phyloP scores from a whole-genome alignment of 208 protist species.

The Leishmania amazonensis region DNA sequence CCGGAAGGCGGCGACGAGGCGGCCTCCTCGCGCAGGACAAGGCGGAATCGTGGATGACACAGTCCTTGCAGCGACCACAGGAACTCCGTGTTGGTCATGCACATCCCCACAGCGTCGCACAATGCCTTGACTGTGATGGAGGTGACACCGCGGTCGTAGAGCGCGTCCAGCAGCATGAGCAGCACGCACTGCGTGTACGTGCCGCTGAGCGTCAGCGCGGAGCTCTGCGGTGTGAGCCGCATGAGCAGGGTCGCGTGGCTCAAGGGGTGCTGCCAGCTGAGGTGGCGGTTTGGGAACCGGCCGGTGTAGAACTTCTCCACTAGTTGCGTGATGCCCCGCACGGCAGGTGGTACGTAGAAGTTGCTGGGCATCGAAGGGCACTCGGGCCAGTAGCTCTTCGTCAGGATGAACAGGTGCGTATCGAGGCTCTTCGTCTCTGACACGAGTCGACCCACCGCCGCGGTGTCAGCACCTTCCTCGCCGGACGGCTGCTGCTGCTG shows the following conservation, averaged over 20 bases:
- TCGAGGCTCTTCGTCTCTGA: slow-evolving; percentile 52
- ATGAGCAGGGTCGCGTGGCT: slow-evolving; percentile 68
- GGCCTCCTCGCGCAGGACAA: slow-evolving; percentile 38
- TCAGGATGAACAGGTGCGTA: slow-evolving; percentile 83
- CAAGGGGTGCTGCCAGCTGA: slow-evolving; percentile 92
- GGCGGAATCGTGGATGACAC: slow-evolving; percentile 47
- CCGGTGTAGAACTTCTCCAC: slow-evolving; percentile 88
- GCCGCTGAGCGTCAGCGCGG: slow-evolving; percentile 74
- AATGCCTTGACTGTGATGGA: slow-evolving; percentile 53
- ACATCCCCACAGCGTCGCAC: slow-evolving; percentile 59
- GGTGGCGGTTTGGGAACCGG: slow-evolving; percentile 69
- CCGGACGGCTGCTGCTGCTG: slow-evolving; percentile 1
- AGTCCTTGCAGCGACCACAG: slow-evolving; percentile 53
- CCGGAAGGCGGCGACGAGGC: not conserved
- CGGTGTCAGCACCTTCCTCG: slow-evolving; percentile 4
- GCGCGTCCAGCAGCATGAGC: slow-evolving; percentile 90
- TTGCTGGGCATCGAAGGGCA: slow-evolving; percentile 35
- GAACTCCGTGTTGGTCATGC: slow-evolving; percentile 57
- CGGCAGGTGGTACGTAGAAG: slow-evolving; percentile 45
- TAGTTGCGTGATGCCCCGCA: slow-evolving; percentile 47
- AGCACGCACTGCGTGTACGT: slow-evolving; percentile 93
- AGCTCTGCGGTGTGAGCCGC: slow-evolving; percentile 31
- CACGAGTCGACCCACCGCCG: slow-evolving; percentile 1
- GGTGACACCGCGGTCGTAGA: slow-evolving; percentile 35
- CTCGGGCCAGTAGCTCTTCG: slow-evolving; percentile 90